Conservation (phyloP, 2,329 filamentous ascomycete species). For the Aspergillus versicolor region DNA sequence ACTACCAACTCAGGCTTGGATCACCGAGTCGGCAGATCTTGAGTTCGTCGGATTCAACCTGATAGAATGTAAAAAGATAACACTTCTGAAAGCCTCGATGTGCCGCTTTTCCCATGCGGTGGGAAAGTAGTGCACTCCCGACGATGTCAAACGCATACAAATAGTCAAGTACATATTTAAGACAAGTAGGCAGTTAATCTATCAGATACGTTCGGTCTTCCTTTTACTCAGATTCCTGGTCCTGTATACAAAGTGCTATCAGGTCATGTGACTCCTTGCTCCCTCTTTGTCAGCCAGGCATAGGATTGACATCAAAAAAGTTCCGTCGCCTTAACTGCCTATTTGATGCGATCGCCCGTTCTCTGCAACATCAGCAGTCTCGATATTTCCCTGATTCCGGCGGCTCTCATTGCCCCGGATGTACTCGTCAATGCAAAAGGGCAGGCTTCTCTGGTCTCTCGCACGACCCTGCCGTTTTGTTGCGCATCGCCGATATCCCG, state of each 20-base stretch:
- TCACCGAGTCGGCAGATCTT: background rate
- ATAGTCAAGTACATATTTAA: too few species aligned
- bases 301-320: constrained; percentile 7
- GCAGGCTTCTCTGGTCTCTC: constrained; percentile 34
- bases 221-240: too few species aligned
- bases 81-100: too few species aligned
- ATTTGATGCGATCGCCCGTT: constrained; percentile 18
- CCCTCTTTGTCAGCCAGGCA: background rate
- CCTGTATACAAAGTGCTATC: too few species aligned
- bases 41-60: background rate
- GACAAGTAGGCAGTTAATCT: too few species aligned
- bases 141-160: too few species aligned
- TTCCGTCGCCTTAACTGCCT: background rate
- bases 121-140: too few species aligned
- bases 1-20: background rate
- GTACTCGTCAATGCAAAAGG: constrained; percentile 40
- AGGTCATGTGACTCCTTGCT: background rate
- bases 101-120: too few species aligned
- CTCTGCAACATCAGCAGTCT: constrained; percentile 19
- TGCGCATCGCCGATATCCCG: constrained; percentile 37
- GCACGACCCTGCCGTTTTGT: constrained; percentile 39
- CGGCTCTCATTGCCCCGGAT: constrained; percentile 30
- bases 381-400: constrained; percentile 21
- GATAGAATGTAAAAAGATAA: background rate
- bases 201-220: too few species aligned